These are phyloP conservation scores for Chlamydomonas schloesseri DNA, from an alignment of 139 green algal species.

Conservation along the genomic window DNA sequence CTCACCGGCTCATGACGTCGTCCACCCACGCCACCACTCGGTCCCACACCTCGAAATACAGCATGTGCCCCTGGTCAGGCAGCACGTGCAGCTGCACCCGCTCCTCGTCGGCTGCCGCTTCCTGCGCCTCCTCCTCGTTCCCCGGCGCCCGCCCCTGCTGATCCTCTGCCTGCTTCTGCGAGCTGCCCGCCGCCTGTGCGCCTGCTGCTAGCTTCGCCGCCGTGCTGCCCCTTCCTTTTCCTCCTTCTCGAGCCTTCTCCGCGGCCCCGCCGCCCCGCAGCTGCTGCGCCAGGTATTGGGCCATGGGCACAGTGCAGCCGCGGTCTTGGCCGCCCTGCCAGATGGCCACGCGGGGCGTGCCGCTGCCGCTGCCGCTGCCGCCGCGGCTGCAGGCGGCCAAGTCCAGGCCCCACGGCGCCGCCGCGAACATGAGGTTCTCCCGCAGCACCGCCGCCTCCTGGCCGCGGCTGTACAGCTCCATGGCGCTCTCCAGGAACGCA, in stretches of 20 bases:
- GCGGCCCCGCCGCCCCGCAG: not conserved
- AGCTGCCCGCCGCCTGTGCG: too few relatives aligned
- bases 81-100: not conserved
- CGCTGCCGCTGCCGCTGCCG: too few relatives aligned
- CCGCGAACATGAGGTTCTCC: not conserved
- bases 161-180: too few relatives aligned
- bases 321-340: slow-evolving; percentile 34
- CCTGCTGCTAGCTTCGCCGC: too few relatives aligned
- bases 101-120: too few relatives aligned
- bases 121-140: too few relatives aligned
- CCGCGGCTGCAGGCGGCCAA: not conserved
- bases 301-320: slow-evolving; percentile 17
- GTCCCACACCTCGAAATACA: slow-evolving; percentile 27
- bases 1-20: not conserved
- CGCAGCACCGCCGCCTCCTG: slow-evolving; percentile 5
- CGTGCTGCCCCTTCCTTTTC: too few relatives aligned
- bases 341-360: not conserved
- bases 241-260: too few relatives aligned
- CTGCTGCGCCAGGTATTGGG: not conserved
- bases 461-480: slow-evolving; percentile 26
- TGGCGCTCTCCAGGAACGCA: slow-evolving; percentile 7
- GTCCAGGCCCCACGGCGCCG: slow-evolving; percentile 3
- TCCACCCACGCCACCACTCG: slow-evolving; percentile 14
- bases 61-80: slow-evolving; percentile 1
- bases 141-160: too few relatives aligned